Percentiles rank a stretch among this genome's conserved stretches.
phyloP scores from a whole-genome alignment of 2,329 filamentous ascomycete genomes.

The Aureobasidium sp. region DNA sequence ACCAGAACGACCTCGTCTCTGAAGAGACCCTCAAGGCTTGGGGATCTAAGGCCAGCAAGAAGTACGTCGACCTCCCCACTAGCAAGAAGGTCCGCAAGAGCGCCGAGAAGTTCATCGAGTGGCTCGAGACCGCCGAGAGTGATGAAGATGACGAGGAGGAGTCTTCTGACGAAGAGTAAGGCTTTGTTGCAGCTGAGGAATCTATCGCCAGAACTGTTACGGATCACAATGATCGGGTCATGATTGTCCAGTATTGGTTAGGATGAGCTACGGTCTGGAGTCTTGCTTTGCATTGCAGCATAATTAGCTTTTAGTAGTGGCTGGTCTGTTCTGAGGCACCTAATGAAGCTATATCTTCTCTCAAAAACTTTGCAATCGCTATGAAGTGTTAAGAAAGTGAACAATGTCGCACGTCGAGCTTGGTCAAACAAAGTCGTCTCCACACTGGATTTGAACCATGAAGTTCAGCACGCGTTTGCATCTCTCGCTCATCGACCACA shows the following conservation, averaged over 20 bases:
- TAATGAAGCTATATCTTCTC: neutral
- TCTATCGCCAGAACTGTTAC: neutral
- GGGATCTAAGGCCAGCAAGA: slow-evolving; percentile 95
- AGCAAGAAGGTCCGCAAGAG: slow-evolving; percentile 96
- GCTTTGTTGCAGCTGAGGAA: neutral
- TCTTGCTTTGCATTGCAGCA: neutral
- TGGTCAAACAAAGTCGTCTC: neutral
- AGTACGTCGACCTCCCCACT: slow-evolving; percentile 82
- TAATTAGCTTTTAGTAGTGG: slow-evolving; percentile 1
- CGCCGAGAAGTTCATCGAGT: slow-evolving; percentile 87
- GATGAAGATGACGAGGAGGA: slow-evolving; percentile 62
- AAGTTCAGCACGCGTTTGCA: neutral
- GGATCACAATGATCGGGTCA: neutral
- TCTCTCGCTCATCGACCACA: neutral
- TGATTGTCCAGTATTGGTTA: neutral
- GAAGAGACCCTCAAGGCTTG: slow-evolving; percentile 87
- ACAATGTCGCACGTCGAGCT: neutral
- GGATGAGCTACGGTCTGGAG: neutral
- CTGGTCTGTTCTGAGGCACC: slow-evolving; percentile 1
- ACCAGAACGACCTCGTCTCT: slow-evolving; percentile 79
- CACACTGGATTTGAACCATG: neutral
- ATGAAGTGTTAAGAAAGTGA: neutral
- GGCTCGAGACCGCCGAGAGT: slow-evolving; percentile 80
- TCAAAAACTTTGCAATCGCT: neutral
- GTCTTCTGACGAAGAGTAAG: slow-evolving; percentile 15